These are phyloP conservation scores for Fusarium odoratissimum DNA, from an alignment of 2,329 filamentous ascomycete genomes.

Conservation along the genomic window DNA sequence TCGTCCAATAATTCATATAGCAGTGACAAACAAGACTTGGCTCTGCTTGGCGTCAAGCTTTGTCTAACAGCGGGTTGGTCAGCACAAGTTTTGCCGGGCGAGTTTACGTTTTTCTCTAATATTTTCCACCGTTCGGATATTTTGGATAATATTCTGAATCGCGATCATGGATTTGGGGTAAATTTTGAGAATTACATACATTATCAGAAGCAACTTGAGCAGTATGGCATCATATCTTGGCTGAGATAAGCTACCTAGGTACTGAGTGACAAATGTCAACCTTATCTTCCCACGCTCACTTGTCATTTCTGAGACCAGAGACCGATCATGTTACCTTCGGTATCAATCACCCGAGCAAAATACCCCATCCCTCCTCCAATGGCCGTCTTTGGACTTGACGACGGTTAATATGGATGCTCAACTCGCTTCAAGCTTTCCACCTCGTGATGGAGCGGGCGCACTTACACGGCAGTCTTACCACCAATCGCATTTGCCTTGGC, in stretches of 20 bases:
- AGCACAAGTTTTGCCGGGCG: conserved; percentile 25
- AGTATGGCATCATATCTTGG: not conserved
- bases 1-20: conserved; percentile 18
- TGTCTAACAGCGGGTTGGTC: conserved; percentile 17
- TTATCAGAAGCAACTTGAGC: not conserved
- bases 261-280: not conserved
- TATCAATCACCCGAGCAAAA: conserved; percentile 52
- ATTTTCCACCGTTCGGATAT: conserved; percentile 34
- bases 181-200: not conserved
- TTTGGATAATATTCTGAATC: not conserved
- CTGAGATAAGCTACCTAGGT: not conserved
- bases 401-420: not conserved
- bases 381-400: conserved; percentile 50
- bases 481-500: conserved; percentile 46
- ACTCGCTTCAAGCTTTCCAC: conserved; percentile 1
- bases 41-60: conserved; percentile 30
- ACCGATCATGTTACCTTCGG: conserved; percentile 54
- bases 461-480: conserved; percentile 52
- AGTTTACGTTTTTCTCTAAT: not conserved
- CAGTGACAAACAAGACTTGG: conserved; percentile 22
- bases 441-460: conserved; percentile 6
- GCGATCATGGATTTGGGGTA: not conserved
- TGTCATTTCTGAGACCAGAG: conserved; percentile 49
- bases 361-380: conserved; percentile 50
- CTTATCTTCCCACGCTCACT: conserved; percentile 29